These are phyloP conservation scores for Yarrowia sp. DNA, from an alignment of 805 yeast species.

Conservation along the genomic window DNA sequence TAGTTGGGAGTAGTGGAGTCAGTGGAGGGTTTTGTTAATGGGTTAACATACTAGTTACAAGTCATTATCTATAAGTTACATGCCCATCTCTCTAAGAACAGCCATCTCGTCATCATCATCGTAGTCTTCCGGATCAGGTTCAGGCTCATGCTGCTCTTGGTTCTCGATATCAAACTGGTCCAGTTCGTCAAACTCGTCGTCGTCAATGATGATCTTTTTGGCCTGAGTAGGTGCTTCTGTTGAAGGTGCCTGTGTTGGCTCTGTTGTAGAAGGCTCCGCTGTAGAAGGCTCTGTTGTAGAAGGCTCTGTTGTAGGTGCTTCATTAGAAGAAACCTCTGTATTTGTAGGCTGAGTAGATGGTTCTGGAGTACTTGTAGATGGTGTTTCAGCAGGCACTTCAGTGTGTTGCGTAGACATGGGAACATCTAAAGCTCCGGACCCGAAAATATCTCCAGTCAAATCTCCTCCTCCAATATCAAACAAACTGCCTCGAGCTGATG, in stretches of 20 bases:
- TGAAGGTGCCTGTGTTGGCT: neutral
- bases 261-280: neutral
- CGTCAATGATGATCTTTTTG: neutral
- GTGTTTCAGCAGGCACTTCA: neutral
- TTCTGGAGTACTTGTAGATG: neutral
- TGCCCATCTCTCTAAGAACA: constrained; percentile 5
- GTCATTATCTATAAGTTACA: neutral
- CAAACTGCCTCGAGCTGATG: neutral
- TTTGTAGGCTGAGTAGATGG: neutral
- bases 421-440: neutral
- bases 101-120: neutral
- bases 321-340: neutral
- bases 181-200: neutral
- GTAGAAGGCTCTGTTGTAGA: neutral
- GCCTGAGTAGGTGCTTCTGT: neutral
- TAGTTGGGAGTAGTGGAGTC: neutral
- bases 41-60: too few species aligned
- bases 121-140: neutral
- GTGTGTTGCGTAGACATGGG: too few species aligned
- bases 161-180: neutral
- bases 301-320: neutral
- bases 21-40: neutral
- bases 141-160: neutral
- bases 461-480: constrained; percentile 1
- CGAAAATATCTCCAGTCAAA: neutral